A percentile compares a stretch with the other conserved stretches of the same genome.
phyloP scores from a whole-genome alignment of 2,329 filamentous ascomycete genomes.

The Colletotrichum neosansevieriae region DNA sequence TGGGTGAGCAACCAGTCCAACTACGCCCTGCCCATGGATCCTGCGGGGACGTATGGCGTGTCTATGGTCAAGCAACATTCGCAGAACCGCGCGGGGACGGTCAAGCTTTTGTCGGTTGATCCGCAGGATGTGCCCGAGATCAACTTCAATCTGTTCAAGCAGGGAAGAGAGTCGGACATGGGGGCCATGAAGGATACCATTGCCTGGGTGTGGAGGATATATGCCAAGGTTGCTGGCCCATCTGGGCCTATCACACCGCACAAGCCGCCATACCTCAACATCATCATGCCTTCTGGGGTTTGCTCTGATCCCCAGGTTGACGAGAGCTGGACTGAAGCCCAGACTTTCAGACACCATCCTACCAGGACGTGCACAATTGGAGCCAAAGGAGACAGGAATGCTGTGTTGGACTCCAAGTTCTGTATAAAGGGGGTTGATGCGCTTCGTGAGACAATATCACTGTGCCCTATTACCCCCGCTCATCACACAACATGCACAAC shows the following conservation, averaged over 20 bases:
- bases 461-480: too few relatives aligned
- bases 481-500: background rate
- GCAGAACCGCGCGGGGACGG: constrained; percentile 71
- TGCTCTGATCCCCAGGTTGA: too few relatives aligned
- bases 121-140: constrained; percentile 73
- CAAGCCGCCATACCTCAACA: too few relatives aligned
- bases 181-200: constrained; percentile 42
- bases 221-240: background rate
- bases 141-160: constrained; percentile 66
- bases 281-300: too few relatives aligned
- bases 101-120: constrained; percentile 69
- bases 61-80: constrained; percentile 45
- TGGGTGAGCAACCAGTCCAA: constrained; percentile 45
- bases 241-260: too few relatives aligned
- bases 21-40: too few relatives aligned
- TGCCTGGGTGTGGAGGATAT: background rate
- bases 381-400: constrained; percentile 62
- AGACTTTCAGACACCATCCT: constrained; percentile 69
- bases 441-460: constrained; percentile 54
- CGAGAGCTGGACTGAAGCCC: constrained; percentile 44
- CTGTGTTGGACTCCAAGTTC: constrained; percentile 69
- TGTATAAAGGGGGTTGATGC: constrained; percentile 66
- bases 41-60: too few relatives aligned
- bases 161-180: constrained; percentile 58
- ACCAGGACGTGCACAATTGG: constrained; percentile 69